Conservation (phyloP, 805 yeast genomes). For the Starmerella cellae region DNA sequence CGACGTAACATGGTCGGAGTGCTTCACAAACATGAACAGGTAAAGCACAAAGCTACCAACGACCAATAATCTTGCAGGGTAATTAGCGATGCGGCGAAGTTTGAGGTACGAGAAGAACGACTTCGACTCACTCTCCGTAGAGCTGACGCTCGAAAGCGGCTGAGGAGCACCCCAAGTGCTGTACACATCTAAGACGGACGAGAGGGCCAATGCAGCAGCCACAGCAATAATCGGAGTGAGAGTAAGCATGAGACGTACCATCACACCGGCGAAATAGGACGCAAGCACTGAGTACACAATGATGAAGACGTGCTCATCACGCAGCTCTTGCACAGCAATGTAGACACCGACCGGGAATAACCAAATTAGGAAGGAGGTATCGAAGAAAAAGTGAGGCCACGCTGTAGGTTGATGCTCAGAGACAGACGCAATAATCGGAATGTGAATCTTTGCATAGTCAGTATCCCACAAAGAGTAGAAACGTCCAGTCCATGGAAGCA, state of each 20-base stretch:
- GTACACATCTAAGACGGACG: conserved; percentile 72
- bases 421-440: conserved; percentile 96
- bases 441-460: conserved; percentile 90
- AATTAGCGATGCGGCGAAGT: conserved; percentile 10
- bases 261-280: conserved; percentile 96
- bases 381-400: conserved; percentile 97
- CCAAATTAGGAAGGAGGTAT: conserved; percentile 87
- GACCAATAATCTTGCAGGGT: conserved; percentile 50
- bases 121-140: background rate
- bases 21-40: conserved; percentile 69
- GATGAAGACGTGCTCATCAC: conserved; percentile 84
- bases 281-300: conserved; percentile 86
- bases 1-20: conserved; percentile 95
- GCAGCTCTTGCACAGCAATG: conserved; percentile 74
- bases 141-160: background rate
- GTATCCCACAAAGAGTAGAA: conserved; percentile 98
- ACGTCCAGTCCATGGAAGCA: conserved; percentile 99
- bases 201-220: conserved; percentile 75
- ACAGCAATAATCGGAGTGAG: conserved; percentile 94
- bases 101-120: conserved; percentile 20
- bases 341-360: conserved; percentile 96
- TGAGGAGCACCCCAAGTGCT: conserved; percentile 16
- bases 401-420: conserved; percentile 99
- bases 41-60: conserved; percentile 57
- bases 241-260: conserved; percentile 95